These are phyloP conservation scores for Lentinus brumalis DNA, from an alignment of 768 basidiomycete species.

Conservation along the genomic window DNA sequence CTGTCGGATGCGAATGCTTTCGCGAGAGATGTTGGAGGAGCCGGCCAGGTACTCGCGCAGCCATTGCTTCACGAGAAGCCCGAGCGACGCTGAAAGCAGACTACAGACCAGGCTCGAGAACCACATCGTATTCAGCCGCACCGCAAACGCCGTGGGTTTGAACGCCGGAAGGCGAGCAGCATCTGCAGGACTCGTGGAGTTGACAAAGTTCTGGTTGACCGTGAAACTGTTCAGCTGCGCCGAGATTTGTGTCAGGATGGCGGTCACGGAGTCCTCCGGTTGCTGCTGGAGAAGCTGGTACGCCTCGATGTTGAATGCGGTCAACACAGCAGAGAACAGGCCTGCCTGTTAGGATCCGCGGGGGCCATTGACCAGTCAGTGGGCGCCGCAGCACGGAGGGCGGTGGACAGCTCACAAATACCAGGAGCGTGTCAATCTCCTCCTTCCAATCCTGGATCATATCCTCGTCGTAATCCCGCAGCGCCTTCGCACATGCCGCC, in stretches of 20 bases:
- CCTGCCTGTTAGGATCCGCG: constrained; percentile 10
- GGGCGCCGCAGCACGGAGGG: not conserved
- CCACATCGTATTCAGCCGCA: constrained; percentile 20
- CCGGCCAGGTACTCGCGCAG: constrained; percentile 24
- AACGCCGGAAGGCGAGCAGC: not conserved
- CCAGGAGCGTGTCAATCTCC: constrained; percentile 27
- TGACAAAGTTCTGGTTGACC: constrained; percentile 5
- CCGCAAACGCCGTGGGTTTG: not conserved
- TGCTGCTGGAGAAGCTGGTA: constrained; percentile 20
- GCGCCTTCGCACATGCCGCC: constrained; percentile 21
- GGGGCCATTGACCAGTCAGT: not conserved
- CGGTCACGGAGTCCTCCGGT: constrained; percentile 4
- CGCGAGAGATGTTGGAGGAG: constrained; percentile 24
- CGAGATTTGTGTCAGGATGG: constrained; percentile 18
- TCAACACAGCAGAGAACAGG: constrained; percentile 25
- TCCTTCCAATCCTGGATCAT: constrained; percentile 25
- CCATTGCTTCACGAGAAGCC: constrained; percentile 26
- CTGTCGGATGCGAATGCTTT: constrained; percentile 27
- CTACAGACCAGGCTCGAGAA: constrained; percentile 23
- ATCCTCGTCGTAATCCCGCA: constrained; percentile 22
- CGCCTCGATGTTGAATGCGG: constrained; percentile 23
- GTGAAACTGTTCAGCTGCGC: constrained; percentile 18
- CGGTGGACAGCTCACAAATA: constrained; percentile 22
- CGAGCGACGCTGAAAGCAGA: constrained; percentile 20
- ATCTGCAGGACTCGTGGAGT: constrained; percentile 3